Evolutionary conservation across 495 filamentous ascomycete genomes (phyloP).

Genomic region (Neurospora sp.): DNA sequence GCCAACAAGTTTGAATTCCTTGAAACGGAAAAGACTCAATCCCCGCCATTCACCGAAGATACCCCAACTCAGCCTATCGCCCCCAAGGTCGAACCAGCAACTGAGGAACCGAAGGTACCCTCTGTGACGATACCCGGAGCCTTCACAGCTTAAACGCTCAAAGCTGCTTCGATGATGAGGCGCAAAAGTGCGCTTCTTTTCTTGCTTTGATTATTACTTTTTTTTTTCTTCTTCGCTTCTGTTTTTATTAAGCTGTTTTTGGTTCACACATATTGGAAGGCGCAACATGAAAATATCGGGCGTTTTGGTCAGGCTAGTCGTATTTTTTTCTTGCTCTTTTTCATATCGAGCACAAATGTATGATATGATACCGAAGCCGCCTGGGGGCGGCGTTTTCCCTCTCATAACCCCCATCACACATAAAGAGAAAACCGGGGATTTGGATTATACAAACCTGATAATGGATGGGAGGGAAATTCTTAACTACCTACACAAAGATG

Average conservation of each 20-base stretch:
- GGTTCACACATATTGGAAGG: background rate
- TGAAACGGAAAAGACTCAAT: background rate
- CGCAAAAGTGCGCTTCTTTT: background rate
- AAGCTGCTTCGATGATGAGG: background rate
- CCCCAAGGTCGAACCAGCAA: background rate
- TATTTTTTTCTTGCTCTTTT: background rate
- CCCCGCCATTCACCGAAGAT: background rate
- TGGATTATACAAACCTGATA: background rate
- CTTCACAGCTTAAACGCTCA: background rate
- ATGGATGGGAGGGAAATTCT: background rate
- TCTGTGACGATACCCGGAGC: slow-evolving; percentile 10
- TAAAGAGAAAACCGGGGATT: background rate
- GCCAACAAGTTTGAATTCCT: background rate
- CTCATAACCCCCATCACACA: background rate
- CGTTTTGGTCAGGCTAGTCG: background rate
- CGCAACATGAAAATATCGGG: background rate
- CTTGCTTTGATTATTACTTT: background rate
- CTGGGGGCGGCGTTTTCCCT: background rate
- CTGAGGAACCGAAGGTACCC: slow-evolving; percentile 1
- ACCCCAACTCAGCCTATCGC: slow-evolving; percentile 2
- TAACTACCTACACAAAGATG: background rate
- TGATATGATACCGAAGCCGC: background rate
- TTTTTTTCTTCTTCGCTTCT: background rate
- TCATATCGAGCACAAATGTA: background rate
- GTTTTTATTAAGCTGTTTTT: background rate